Base-by-base conservation (phyloP, 352 stramenopile genomes). In the Globisporangium lucens region DNA sequence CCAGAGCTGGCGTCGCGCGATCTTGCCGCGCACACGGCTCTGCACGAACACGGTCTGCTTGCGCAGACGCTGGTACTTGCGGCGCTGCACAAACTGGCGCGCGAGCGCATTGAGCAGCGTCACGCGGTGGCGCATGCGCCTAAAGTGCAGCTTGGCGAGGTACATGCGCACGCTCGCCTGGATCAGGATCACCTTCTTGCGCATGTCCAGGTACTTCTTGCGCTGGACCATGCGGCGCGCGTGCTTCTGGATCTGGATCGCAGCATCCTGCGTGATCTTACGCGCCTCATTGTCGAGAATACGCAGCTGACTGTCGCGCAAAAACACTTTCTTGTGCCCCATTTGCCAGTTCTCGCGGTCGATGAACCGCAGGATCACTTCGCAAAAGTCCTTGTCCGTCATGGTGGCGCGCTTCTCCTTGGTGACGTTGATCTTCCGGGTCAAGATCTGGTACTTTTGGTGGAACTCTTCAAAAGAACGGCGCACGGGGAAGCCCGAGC, bases 261-360 rank as follows among this genome's bases (percentile, higher is more conserved):
- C 85, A 7, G 89, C 89, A 10, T 94, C 81, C 12, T 90, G 76
- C n/a, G 84, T 89, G 67, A 96, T 91, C 70, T 93, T 95, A n/a
- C 87, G 84, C 1, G 82, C 80, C 70, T 94, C 86, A 30, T 93
- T 94, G 58, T 96, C 89, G 20, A 96, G 68, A 47, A 89, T 82
- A 13, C 89, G 85, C 47, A 96, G 68, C 56, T 95, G 87, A 38
- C 83, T 90, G 63, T 96, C 89, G 53, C 89, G 86, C 60, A 96
- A 75, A 43, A 96, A 96, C 0, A 96, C 89, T 59, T 96, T 96
- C 65, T 94, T 93, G 77, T 96, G 84, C 20, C 89, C 89, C 15
- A 96, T 67, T 59, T 96, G 89, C 89, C 89, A 96, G 64, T 94
- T 96, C 47, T 94, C 84, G 29, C 89, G 85, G 30, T 85, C 76